A percentile compares a stretch with the other conserved stretches of the same genome.
phyloP scores from a whole-genome alignment of 2,329 filamentous ascomycete species.

The Aureobasidium zeae region DNA sequence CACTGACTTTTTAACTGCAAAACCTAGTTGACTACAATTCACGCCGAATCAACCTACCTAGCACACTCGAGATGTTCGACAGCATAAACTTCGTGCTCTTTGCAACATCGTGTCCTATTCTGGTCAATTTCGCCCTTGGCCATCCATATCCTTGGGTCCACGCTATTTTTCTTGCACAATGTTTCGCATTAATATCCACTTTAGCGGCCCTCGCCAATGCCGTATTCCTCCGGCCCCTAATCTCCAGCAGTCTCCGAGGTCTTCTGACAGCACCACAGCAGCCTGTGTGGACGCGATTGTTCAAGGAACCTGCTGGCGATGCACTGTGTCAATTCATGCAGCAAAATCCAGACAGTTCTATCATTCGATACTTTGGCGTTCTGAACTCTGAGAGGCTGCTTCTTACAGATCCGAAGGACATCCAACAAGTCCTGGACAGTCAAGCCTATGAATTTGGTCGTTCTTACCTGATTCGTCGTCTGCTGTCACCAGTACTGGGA shows the following conservation, averaged over 20 bases:
- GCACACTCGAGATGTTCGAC: background rate
- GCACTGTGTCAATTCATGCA: background rate
- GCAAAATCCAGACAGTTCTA: background rate
- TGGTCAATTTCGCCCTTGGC: background rate
- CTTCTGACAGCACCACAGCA: background rate
- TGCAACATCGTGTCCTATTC: background rate
- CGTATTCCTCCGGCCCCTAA: background rate
- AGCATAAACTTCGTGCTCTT: background rate
- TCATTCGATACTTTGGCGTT: constrained; percentile 8
- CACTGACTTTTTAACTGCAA: too few relatives aligned
- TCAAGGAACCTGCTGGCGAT: constrained; percentile 1
- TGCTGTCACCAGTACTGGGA: constrained; percentile 4
- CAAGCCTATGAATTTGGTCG: constrained; percentile 11
- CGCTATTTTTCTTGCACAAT: background rate
- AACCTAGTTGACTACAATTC: too few relatives aligned
- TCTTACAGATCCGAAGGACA: constrained; percentile 7
- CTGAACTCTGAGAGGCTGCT: constrained; percentile 8
- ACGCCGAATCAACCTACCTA: background rate
- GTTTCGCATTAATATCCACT: background rate
- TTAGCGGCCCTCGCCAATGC: background rate
- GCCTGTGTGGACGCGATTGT: constrained; percentile 1
- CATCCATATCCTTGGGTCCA: background rate
- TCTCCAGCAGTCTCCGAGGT: background rate
- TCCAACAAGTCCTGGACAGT: constrained; percentile 7
- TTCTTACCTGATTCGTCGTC: constrained; percentile 8